Percentiles rank a stretch among this genome's conserved stretches.
These are phyloP conservation scores for Salix caprea DNA, from an alignment of 345 rosid genomes.

Conservation along the genomic window DNA sequence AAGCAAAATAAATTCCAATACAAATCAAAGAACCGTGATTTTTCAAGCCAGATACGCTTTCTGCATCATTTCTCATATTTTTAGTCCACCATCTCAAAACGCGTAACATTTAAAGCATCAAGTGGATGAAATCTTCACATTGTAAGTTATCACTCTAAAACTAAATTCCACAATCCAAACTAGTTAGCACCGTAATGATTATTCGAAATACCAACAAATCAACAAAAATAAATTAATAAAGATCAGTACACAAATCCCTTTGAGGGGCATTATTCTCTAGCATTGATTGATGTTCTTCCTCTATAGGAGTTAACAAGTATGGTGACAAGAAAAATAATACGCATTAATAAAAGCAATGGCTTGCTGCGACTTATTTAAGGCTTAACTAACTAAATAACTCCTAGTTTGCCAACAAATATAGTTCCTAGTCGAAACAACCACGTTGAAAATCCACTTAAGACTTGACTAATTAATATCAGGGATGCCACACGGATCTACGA, in stretches of 20 bases:
- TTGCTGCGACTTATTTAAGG: too few relatives aligned
- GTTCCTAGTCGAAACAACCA: background rate
- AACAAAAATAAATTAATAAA: too few relatives aligned
- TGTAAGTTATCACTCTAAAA: too few relatives aligned
- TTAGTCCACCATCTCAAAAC: background rate
- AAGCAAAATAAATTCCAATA: background rate
- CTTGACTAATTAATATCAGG: background rate
- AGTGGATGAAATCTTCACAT: too few relatives aligned
- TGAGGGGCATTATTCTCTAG: background rate
- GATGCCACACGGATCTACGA: background rate
- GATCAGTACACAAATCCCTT: background rate
- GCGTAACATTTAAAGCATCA: background rate
- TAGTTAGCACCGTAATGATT: too few relatives aligned
- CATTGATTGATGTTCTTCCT: background rate
- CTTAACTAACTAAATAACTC: too few relatives aligned
- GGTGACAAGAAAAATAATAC: background rate
- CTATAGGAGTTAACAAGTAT: background rate
- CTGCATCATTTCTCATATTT: background rate
- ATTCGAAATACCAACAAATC: too few relatives aligned
- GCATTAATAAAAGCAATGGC: background rate
- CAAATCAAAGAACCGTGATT: background rate
- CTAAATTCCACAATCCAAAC: too few relatives aligned
- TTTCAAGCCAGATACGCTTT: background rate
- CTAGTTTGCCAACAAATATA: background rate
- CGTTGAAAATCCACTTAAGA: background rate